Evolutionary conservation across 345 rosid species (phyloP).

Genomic region (Syzygium aromaticum): DNA sequence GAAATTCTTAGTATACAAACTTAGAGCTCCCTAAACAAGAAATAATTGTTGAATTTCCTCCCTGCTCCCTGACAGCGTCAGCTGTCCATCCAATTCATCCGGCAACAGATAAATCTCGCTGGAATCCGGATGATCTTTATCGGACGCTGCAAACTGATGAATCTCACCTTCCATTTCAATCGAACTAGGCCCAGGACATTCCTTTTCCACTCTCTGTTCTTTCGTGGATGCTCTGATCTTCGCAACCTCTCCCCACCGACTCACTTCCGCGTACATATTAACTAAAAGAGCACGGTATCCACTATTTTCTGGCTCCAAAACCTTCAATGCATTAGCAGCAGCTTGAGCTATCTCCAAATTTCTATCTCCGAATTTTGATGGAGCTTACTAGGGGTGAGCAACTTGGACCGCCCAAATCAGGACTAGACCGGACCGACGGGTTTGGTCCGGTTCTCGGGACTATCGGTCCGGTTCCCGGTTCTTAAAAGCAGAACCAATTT

Average conservation of each 20-base stretch:
- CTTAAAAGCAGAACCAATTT: no score
- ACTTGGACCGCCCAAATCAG: no score
- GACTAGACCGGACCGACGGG: no score
- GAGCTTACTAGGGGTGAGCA: no score
- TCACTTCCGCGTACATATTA: conserved; percentile 58
- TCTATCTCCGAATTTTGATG: no score
- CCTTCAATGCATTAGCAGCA: conserved; percentile 40
- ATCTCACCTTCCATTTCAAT: conserved; percentile 40
- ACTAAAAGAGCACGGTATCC: conserved; percentile 46
- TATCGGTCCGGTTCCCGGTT: no score
- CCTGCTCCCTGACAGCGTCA: conserved; percentile 15
- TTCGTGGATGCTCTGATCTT: conserved; percentile 48
- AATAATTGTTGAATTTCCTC: not conserved
- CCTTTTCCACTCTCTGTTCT: conserved; percentile 30
- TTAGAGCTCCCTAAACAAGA: not conserved
- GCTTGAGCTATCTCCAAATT: conserved; percentile 51
- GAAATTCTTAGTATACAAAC: not conserved
- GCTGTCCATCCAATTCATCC: conserved; percentile 39
- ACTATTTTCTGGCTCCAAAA: conserved; percentile 56
- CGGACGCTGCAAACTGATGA: conserved; percentile 57
- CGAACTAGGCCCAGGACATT: conserved; percentile 63
- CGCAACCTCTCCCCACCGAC: conserved; percentile 59
- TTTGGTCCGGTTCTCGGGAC: no score
- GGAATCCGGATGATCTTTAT: conserved; percentile 44
- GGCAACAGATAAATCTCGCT: conserved; percentile 36